Evolutionary conservation across 805 yeast species (phyloP).

Genomic region (Ogataea paradorogensis): DNA sequence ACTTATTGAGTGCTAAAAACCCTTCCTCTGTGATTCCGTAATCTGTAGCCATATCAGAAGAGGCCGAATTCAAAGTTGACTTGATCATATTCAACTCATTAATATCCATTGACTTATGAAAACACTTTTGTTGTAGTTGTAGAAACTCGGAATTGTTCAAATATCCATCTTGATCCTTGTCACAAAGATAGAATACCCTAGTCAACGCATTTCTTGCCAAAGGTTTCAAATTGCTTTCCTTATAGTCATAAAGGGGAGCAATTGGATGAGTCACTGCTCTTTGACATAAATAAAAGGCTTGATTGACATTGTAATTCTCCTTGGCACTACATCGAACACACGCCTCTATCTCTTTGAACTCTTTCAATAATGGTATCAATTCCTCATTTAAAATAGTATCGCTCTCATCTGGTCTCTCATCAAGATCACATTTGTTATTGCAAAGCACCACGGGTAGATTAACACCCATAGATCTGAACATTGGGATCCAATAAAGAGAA

Average conservation of each 20-base stretch:
- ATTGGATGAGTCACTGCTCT: conserved; percentile 91
- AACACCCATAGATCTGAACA: conserved; percentile 88
- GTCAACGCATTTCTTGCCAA: conserved; percentile 71
- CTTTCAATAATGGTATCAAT: conserved; percentile 78
- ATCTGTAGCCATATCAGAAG: conserved; percentile 31
- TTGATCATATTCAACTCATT: conserved; percentile 48
- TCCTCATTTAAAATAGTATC: conserved; percentile 64
- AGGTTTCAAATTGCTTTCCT: conserved; percentile 78
- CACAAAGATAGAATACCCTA: conserved; percentile 80
- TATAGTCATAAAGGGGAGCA: conserved; percentile 90
- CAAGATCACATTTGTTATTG: conserved; percentile 54
- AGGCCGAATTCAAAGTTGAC: conserved; percentile 28
- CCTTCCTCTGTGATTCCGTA: conserved; percentile 71
- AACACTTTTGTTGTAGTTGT: conserved; percentile 70
- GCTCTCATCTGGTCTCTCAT: conserved; percentile 37
- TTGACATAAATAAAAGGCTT: conserved; percentile 90
- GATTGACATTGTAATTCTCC: conserved; percentile 79
- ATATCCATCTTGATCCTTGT: conserved; percentile 86
- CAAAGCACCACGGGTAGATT: conserved; percentile 90
- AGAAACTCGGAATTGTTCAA: conserved; percentile 69
- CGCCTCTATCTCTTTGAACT: conserved; percentile 91
- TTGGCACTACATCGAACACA: conserved; percentile 88
- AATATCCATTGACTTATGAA: conserved; percentile 48
- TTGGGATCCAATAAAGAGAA: conserved; percentile 91
- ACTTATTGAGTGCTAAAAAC: conserved; percentile 70